Percentiles rank a stretch among this genome's conserved stretches.
Conservation (phyloP, 2,329 filamentous ascomycete genomes). For the Clarireedia sp. region DNA sequence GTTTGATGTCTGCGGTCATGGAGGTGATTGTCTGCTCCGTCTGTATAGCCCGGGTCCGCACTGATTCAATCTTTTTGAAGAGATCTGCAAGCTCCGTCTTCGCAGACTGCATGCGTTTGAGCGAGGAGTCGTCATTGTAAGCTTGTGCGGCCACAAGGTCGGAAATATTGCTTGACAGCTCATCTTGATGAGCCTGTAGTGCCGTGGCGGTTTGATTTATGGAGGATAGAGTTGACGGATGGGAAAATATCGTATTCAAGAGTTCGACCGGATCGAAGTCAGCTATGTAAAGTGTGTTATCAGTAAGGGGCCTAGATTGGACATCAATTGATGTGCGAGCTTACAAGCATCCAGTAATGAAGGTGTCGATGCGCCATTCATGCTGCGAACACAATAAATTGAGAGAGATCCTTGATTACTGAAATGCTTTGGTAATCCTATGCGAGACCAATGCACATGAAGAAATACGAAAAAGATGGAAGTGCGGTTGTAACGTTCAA, state of each 20-base stretch:
- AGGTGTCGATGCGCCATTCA: constrained; percentile 26
- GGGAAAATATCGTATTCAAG: constrained; percentile 87
- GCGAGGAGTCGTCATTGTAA: constrained; percentile 76
- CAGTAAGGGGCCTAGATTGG: constrained; percentile 9
- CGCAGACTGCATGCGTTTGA: constrained; percentile 84
- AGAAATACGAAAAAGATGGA: constrained; percentile 1
- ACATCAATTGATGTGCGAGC: constrained; percentile 5
- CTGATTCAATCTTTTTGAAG: constrained; percentile 90
- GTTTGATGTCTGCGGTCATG: constrained; percentile 98
- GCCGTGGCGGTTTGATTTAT: constrained; percentile 66
- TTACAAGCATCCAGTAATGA: constrained; percentile 30
- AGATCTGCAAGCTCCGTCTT: constrained; percentile 83
- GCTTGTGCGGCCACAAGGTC: constrained; percentile 67
- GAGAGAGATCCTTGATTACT: background rate
- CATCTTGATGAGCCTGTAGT: constrained; percentile 70
- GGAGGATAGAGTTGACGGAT: constrained; percentile 75
- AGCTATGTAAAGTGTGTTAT: constrained; percentile 35
- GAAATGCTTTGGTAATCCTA: too few species aligned
- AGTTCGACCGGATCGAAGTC: constrained; percentile 92
- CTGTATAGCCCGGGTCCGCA: constrained; percentile 79
- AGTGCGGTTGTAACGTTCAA: background rate
- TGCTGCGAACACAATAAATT: constrained; percentile 9
- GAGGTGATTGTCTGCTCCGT: constrained; percentile 94
- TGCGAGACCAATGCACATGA: too few species aligned
- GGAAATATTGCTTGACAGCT: constrained; percentile 70